These are phyloP conservation scores for Thelonectria olida DNA, from an alignment of 2,329 filamentous ascomycete genomes.

Conservation along the genomic window DNA sequence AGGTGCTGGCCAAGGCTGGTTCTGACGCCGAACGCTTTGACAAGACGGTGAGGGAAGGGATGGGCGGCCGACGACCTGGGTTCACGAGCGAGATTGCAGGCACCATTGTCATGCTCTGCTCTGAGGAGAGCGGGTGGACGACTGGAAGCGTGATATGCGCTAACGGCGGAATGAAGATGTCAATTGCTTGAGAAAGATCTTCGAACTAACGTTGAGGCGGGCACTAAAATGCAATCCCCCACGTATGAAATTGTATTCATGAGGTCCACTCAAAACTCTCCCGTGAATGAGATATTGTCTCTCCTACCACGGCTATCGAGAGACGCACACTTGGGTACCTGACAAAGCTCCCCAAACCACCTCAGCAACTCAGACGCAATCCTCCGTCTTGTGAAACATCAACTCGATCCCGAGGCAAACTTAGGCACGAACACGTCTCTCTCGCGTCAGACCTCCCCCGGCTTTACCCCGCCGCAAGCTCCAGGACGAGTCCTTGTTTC, in stretches of 20 bases:
- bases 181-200: too few species aligned
- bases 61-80: constrained; percentile 47
- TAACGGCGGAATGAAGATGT: constrained; percentile 64
- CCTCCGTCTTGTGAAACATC: neutral
- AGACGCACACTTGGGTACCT: neutral
- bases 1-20: constrained; percentile 42
- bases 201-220: too few species aligned
- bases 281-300: neutral
- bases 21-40: constrained; percentile 46
- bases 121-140: constrained; percentile 72
- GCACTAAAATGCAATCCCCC: neutral
- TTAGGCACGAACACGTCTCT: neutral
- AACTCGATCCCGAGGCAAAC: neutral
- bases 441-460: neutral
- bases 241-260: too few species aligned
- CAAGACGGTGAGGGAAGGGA: constrained; percentile 42
- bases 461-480: constrained; percentile 13
- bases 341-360: neutral
- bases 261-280: neutral
- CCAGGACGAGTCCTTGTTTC: neutral
- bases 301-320: neutral
- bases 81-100: constrained; percentile 69
- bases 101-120: constrained; percentile 76
- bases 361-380: neutral
- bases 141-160: constrained; percentile 78